Base-by-base conservation (phyloP, 140 eudicot genomes). In the Cichorium intybus region DNA sequence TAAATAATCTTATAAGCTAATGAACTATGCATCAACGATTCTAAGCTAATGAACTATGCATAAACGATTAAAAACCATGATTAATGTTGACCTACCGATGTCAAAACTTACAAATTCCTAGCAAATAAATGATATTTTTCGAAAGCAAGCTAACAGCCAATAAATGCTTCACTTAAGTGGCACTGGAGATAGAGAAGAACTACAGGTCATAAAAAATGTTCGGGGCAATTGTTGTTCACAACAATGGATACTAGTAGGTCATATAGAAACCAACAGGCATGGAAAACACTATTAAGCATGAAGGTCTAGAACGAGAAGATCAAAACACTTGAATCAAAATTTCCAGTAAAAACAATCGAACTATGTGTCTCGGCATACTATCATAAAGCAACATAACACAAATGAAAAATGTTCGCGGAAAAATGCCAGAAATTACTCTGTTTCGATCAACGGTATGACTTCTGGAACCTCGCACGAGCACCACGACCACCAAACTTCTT, bases 401-500 rank as follows among this genome's bases (percentile, higher is more conserved):
- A 63, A 4, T 2, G 14, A 46, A 63, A 45, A n/a, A 29, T 16
- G 33, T 1, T 62, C 0, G 69, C 7, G 27, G 3, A 4, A 26
- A 46, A 24, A 27, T 43, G 22, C 4, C 21, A 49, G 18, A n/a
- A 51, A 65, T 50, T 50, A 65, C 71, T 64, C 60, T 51, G 60
- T 79, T 8, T 9, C 33, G 22, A 33, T 77, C 48, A 82, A 78
- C 87, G 87, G 74, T 82, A 82, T 0, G 87, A 82, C 54, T 82
- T 82, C 87, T 82, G 87, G 78, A 82, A 82, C 73, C 87, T 77
- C 6, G 86, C 64, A 49, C 86, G 76, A 56, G 86, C 86, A 76
- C 86, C 86, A 71, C 86, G 86, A 0, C 82, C 87, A 11, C 87
- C 87, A n/a, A 82, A 82, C 81, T 82, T 82, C 84, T 82, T 82